phyloP scores from a whole-genome alignment of 805 yeast species.

The Clavispora santaluciae region DNA sequence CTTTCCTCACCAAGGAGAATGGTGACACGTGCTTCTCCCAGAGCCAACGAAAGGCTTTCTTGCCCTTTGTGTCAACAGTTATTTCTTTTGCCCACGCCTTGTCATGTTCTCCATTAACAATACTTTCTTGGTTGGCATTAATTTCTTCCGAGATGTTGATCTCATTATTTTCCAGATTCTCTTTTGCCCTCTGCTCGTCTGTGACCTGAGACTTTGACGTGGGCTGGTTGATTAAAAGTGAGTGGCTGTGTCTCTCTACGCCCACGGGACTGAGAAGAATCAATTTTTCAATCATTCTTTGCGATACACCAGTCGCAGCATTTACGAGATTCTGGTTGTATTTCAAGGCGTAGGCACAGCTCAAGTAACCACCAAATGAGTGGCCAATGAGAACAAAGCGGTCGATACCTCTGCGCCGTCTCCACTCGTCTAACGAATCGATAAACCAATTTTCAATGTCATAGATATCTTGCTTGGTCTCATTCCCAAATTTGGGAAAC shows the following conservation, averaged over 20 bases:
- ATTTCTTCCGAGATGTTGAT: slow-evolving; percentile 14
- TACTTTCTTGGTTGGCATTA: slow-evolving; percentile 23
- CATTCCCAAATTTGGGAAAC: slow-evolving; percentile 28
- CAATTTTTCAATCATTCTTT: slow-evolving; percentile 31
- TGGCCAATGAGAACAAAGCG: slow-evolving; percentile 38
- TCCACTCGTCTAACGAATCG: slow-evolving; percentile 41
- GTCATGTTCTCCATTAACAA: slow-evolving; percentile 17
- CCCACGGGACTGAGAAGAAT: slow-evolving; percentile 42
- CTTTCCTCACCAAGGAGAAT: slow-evolving; percentile 42
- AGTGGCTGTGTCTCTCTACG: slow-evolving; percentile 31
- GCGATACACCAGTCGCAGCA: slow-evolving; percentile 15
- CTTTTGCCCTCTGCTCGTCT: slow-evolving; percentile 5
- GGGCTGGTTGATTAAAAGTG: slow-evolving; percentile 21
- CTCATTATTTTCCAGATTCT: slow-evolving; percentile 14
- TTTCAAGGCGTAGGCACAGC: slow-evolving; percentile 39
- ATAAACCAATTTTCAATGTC: slow-evolving; percentile 41
- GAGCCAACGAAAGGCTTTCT: slow-evolving; percentile 32
- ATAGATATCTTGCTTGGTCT: slow-evolving; percentile 31
- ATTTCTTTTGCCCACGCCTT: slow-evolving; percentile 5
- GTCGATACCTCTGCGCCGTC: slow-evolving; percentile 30
- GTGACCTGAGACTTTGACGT: slow-evolving; percentile 11
- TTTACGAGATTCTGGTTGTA: slow-evolving; percentile 25
- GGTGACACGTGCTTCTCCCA: slow-evolving; percentile 59
- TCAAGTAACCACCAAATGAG: slow-evolving; percentile 43
- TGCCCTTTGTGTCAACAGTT: slow-evolving; percentile 15